Conservation (phyloP, 257 asterid genomes). For the Salvia splendens region DNA sequence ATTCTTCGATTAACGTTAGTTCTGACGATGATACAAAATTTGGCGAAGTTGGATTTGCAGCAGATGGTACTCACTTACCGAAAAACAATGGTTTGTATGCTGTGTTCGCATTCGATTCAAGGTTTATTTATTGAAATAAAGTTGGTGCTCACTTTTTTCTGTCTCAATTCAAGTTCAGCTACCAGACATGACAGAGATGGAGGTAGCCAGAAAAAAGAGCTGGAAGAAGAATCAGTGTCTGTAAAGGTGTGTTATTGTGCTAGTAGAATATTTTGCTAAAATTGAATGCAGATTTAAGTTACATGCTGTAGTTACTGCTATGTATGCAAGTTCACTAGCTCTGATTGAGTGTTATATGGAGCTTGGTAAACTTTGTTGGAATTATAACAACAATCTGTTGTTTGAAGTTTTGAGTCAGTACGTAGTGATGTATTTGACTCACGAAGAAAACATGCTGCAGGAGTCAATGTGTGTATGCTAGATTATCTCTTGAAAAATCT, state of each 20-base stretch:
- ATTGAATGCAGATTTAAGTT: constrained; percentile 8
- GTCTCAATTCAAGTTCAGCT: constrained; percentile 49
- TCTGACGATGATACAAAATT: constrained; percentile 35
- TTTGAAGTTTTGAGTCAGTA: constrained; percentile 26
- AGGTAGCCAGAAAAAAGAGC: constrained; percentile 35
- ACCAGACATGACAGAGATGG: constrained; percentile 37
- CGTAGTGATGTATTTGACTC: not conserved
- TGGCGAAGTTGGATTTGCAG: constrained; percentile 40
- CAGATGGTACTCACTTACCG: constrained; percentile 28
- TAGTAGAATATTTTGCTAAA: constrained; percentile 14
- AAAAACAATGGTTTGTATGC: constrained; percentile 56
- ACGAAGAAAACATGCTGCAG: not conserved
- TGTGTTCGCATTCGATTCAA: constrained; percentile 18
- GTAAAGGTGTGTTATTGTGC: constrained; percentile 47
- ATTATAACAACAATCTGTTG: constrained; percentile 12
- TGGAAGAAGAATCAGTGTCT: constrained; percentile 32
- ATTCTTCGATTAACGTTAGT: constrained; percentile 42
- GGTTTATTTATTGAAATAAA: constrained; percentile 14
- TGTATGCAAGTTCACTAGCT: constrained; percentile 12
- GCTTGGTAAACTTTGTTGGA: not conserved
- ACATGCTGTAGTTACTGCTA: constrained; percentile 1
- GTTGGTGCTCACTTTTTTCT: constrained; percentile 24
- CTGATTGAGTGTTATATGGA: not conserved
- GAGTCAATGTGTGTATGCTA: constrained; percentile 8
- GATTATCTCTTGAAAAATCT: constrained; percentile 6